A percentile compares a stretch with the other conserved stretches of the same genome.
These are phyloP conservation scores for Xylariaceae sp. DNA, from an alignment of 2,329 filamentous ascomycete species.

Conservation along the genomic window DNA sequence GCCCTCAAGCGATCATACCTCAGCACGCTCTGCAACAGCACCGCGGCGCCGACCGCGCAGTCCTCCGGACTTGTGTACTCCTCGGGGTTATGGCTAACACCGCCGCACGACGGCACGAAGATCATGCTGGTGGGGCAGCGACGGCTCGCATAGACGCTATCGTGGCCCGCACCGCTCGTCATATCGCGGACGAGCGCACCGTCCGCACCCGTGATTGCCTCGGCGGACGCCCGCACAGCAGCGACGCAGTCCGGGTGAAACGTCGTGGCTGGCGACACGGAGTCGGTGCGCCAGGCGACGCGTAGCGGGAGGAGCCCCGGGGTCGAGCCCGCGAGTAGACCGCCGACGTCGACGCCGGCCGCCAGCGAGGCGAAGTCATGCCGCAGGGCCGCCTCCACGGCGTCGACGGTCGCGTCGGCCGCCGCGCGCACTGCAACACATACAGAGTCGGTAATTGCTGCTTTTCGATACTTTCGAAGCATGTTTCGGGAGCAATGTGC, in stretches of 20 bases:
- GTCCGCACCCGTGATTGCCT: slow-evolving; percentile 57
- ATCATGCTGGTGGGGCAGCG: slow-evolving; percentile 67
- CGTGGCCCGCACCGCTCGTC: slow-evolving; percentile 48
- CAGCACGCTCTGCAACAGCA: slow-evolving; percentile 48
- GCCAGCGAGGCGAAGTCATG: slow-evolving; percentile 63
- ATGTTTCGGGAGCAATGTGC: no score
- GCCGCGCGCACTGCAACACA: slow-evolving; percentile 58
- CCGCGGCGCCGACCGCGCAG: slow-evolving; percentile 56
- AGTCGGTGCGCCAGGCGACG: slow-evolving; percentile 60
- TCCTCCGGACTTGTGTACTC: slow-evolving; percentile 65
- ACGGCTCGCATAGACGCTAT: slow-evolving; percentile 62
- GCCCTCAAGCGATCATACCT: slow-evolving; percentile 40
- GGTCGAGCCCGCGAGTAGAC: slow-evolving; percentile 41
- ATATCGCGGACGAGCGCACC: slow-evolving; percentile 40
- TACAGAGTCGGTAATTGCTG: no score
- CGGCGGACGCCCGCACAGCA: slow-evolving; percentile 63
- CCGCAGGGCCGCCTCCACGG: slow-evolving; percentile 59
- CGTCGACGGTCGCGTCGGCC: slow-evolving; percentile 56
- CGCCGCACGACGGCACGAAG: slow-evolving; percentile 65
- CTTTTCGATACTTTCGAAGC: no score
- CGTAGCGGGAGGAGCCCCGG: slow-evolving; percentile 26
- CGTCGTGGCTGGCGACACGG: slow-evolving; percentile 60
- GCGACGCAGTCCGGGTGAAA: slow-evolving; percentile 71
- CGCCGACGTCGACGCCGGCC: slow-evolving; percentile 55
- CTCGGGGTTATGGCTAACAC: slow-evolving; percentile 65